Conservation (phyloP, 257 asterid species). For the Jasminum sambac region DNA sequence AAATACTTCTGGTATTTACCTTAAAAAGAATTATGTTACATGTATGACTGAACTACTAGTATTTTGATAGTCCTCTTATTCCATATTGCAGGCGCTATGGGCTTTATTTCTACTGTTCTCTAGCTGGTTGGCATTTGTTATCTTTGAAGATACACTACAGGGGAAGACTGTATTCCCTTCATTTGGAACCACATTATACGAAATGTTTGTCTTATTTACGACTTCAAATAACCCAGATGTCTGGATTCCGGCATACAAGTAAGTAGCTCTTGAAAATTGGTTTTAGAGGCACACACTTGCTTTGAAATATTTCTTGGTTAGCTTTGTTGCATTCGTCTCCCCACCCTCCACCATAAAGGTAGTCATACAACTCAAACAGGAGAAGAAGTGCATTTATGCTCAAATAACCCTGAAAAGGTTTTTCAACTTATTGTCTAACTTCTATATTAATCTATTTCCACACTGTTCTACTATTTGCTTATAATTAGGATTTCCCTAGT, state of each 20-base stretch:
- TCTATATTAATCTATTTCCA: background rate
- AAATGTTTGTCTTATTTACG: constrained; percentile 90
- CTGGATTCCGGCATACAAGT: constrained; percentile 99
- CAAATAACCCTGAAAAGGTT: background rate
- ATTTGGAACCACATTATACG: constrained; percentile 67
- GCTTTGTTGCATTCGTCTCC: background rate
- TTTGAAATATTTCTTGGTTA: constrained; percentile 13
- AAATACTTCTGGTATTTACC: background rate
- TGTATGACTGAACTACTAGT: background rate
- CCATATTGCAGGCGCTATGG: constrained; percentile 71
- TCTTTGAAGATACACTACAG: constrained; percentile 93
- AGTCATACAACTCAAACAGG: constrained; percentile 4
- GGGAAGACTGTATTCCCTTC: constrained; percentile 76
- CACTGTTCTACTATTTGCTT: constrained; percentile 5
- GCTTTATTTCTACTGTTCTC: constrained; percentile 81
- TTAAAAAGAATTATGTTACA: background rate
- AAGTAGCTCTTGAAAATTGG: constrained; percentile 30
- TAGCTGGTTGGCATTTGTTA: constrained; percentile 95
- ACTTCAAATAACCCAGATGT: constrained; percentile 99
- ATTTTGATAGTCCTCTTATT: constrained; percentile 11
- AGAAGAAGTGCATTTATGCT: background rate
- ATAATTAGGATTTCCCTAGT: background rate
- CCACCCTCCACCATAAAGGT: background rate
- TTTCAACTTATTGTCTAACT: background rate
- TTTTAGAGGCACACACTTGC: constrained; percentile 1